Evolutionary conservation across 148 eudicot genomes (phyloP).

Genomic region (Heliosperma pusillum): DNA sequence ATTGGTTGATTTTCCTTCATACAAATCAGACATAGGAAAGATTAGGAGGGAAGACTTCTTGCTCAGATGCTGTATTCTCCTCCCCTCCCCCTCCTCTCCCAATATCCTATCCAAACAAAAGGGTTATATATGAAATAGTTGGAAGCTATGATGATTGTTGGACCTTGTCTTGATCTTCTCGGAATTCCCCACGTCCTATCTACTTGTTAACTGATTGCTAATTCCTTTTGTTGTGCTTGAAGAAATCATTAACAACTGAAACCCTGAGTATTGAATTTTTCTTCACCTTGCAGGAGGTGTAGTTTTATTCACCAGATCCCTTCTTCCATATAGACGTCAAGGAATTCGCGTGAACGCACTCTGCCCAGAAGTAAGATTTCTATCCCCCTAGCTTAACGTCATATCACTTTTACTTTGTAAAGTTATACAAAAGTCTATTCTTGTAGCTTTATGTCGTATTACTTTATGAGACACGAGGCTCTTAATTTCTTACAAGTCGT

Average conservation of each 20-base stretch:
- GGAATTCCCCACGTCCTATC: neutral
- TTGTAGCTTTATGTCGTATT: conserved; percentile 1
- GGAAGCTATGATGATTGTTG: neutral
- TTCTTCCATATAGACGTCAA: conserved; percentile 52
- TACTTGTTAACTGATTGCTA: neutral
- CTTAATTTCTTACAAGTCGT: neutral
- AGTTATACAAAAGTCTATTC: neutral
- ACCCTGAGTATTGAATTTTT: conserved; percentile 2
- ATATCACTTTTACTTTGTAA: neutral
- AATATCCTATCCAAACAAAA: neutral
- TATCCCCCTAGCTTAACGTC: conserved; percentile 11
- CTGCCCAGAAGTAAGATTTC: conserved; percentile 81
- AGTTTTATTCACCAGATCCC: conserved; percentile 78
- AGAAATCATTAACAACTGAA: neutral
- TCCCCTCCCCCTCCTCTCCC: neutral
- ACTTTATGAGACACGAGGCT: neutral
- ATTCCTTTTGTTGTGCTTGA: neutral
- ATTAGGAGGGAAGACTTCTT: too few relatives aligned
- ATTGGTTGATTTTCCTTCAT: too few relatives aligned
- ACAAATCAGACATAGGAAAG: too few relatives aligned
- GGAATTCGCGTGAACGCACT: conserved; percentile 90
- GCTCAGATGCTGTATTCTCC: neutral
- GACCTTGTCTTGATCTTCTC: neutral
- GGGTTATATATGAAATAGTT: neutral
- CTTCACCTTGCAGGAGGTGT: conserved; percentile 66